Evolutionary conservation across 768 basidiomycete species (phyloP).

Genomic region (Termitomyces sp.): DNA sequence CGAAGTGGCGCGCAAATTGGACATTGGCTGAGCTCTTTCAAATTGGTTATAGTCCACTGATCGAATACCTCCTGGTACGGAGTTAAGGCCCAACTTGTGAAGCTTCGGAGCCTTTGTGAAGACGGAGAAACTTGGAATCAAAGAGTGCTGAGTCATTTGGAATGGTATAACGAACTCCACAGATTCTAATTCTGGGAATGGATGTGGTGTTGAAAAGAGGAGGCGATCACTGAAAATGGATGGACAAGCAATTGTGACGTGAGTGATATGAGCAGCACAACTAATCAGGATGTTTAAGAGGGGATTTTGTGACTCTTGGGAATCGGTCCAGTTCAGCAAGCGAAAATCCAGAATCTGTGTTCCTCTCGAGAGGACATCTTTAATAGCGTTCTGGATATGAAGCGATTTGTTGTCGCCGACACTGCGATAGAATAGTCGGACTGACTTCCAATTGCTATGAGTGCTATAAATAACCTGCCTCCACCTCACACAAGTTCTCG

Average conservation of each 20-base stretch:
- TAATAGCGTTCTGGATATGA: background rate
- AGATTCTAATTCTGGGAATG: background rate
- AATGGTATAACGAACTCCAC: background rate
- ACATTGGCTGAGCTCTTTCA: no score
- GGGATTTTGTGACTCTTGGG: background rate
- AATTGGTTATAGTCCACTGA: no score
- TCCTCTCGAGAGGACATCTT: background rate
- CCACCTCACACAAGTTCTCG: background rate
- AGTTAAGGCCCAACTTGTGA: background rate
- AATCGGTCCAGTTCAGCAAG: background rate
- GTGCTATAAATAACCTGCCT: background rate
- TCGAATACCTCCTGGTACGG: background rate
- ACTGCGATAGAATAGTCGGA: background rate
- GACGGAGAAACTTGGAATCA: background rate
- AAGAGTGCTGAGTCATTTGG: background rate
- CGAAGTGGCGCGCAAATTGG: no score
- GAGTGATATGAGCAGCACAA: background rate
- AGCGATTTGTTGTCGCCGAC: background rate
- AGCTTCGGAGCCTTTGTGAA: background rate
- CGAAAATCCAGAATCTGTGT: background rate
- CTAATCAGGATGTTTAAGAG: background rate
- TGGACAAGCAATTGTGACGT: background rate
- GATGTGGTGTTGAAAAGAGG: background rate
- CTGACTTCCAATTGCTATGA: background rate
- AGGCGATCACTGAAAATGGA: background rate